phyloP scores from a whole-genome alignment of 106 monocot species.

The Platanthera guangdongensis region DNA sequence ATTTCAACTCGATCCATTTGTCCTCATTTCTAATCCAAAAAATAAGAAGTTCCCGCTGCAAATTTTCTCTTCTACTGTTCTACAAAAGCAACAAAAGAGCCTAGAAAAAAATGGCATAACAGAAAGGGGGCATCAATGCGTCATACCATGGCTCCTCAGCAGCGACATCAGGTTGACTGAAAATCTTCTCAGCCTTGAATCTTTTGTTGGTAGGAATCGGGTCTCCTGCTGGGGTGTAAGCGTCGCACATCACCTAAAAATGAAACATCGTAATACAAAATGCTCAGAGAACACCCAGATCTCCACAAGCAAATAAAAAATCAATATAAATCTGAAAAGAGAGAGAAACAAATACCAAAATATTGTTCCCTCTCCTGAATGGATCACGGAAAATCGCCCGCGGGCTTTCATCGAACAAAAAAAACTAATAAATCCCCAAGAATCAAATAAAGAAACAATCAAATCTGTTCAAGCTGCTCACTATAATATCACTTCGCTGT shows the following conservation, averaged over 20 bases:
- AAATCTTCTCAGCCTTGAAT: conserved; percentile 34
- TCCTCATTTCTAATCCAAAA: no score
- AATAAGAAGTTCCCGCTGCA: no score
- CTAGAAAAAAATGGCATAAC: no score
- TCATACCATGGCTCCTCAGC: conserved; percentile 42
- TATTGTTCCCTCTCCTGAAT: conserved; percentile 69
- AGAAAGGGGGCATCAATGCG: no score
- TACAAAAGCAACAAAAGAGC: no score
- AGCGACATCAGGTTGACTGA: conserved; percentile 34
- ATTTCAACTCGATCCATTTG: no score
- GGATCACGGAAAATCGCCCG: conserved; percentile 76
- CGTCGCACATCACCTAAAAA: conserved; percentile 54
- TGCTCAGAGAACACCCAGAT: neutral
- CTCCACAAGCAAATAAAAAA: neutral
- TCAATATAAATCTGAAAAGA: neutral
- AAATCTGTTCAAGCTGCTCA: conserved; percentile 11
- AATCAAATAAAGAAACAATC: neutral
- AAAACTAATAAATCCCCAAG: neutral
- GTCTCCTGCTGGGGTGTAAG: conserved; percentile 44
- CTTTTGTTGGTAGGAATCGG: conserved; percentile 60
- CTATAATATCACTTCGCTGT: conserved; percentile 83
- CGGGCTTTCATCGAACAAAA: conserved; percentile 23
- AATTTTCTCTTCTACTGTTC: no score
- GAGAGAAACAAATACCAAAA: conserved; percentile 24
- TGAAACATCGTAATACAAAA: neutral